Evolutionary conservation across 116 monocot species (phyloP).

Genomic region (Iris pallida): DNA sequence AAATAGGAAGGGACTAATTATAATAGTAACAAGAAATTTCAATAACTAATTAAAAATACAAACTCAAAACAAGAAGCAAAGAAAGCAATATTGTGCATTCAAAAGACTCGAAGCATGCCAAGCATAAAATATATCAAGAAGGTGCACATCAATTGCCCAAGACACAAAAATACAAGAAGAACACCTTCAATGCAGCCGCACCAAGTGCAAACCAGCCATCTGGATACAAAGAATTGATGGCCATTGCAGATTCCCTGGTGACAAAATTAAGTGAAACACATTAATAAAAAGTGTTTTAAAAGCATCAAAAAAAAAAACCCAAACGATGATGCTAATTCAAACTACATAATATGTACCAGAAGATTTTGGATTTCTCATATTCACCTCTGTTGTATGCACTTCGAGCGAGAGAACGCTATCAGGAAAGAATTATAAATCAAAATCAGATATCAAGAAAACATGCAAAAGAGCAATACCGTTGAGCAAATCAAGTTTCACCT

Average conservation of each 20-base stretch:
- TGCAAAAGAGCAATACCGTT: background rate
- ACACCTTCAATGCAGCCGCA: constrained; percentile 87
- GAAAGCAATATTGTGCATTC: too few relatives aligned
- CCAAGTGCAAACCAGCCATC: constrained; percentile 98
- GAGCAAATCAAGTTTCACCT: constrained; percentile 41
- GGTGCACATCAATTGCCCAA: background rate
- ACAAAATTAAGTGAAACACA: constrained; percentile 3
- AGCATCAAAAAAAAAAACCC: background rate
- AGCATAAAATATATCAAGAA: background rate
- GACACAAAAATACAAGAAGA: background rate
- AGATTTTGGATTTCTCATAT: constrained; percentile 66
- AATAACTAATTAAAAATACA: too few relatives aligned
- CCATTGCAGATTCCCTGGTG: constrained; percentile 85
- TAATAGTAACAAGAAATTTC: too few relatives aligned
- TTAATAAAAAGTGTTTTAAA: background rate
- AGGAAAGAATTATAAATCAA: background rate
- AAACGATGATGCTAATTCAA: constrained; percentile 4
- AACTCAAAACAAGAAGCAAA: too few relatives aligned
- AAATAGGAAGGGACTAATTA: too few relatives aligned
- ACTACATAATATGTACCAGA: constrained; percentile 55
- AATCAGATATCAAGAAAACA: too few relatives aligned
- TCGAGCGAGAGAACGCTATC: constrained; percentile 82
- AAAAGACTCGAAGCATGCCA: background rate
- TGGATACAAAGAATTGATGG: constrained; percentile 79
- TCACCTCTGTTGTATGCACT: constrained; percentile 90